phyloP scores from a whole-genome alignment of 805 yeast species.

The Ogataea corticis region DNA sequence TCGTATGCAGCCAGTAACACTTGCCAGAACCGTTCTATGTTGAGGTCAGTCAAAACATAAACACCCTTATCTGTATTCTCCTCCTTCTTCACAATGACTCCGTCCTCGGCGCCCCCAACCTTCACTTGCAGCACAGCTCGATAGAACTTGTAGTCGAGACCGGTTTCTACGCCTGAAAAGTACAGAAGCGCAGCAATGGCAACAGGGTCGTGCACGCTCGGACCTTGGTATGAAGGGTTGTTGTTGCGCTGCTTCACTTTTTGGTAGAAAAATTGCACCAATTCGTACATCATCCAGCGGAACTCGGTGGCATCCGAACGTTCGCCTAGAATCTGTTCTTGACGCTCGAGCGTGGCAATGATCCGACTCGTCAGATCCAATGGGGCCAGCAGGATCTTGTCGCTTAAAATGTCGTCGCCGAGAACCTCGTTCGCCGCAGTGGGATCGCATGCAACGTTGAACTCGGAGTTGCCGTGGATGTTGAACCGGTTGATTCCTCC shows the following conservation, averaged over 20 bases:
- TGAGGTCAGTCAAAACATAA: slow-evolving; percentile 40
- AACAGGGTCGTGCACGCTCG: slow-evolving; percentile 81
- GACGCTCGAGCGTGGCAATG: slow-evolving; percentile 46
- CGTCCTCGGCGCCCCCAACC: slow-evolving; percentile 31
- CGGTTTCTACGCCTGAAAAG: slow-evolving; percentile 31
- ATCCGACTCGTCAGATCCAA: slow-evolving; percentile 71
- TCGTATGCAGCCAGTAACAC: slow-evolving; percentile 40
- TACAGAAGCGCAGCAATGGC: slow-evolving; percentile 63
- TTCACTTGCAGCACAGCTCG: slow-evolving; percentile 19
- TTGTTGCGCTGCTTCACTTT: slow-evolving; percentile 39
- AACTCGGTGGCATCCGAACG: slow-evolving; percentile 39
- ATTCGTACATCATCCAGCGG: slow-evolving; percentile 54
- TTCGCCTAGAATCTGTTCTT: slow-evolving; percentile 38
- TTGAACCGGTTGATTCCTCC: slow-evolving; percentile 48
- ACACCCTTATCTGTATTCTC: slow-evolving; percentile 32
- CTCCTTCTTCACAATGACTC: slow-evolving; percentile 23
- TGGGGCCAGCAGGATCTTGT: slow-evolving; percentile 58
- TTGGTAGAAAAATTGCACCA: slow-evolving; percentile 51
- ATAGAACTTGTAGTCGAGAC: slow-evolving; percentile 23
- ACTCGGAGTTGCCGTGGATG: slow-evolving; percentile 55
- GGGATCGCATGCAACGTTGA: slow-evolving; percentile 76
- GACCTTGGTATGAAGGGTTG: slow-evolving; percentile 51
- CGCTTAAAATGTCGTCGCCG: slow-evolving; percentile 43
- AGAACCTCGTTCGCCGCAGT: slow-evolving; percentile 66
- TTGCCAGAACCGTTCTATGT: slow-evolving; percentile 48